These are phyloP conservation scores for Cercospora nicotianae DNA, from an alignment of 2,329 filamentous ascomycete genomes.

Conservation along the genomic window DNA sequence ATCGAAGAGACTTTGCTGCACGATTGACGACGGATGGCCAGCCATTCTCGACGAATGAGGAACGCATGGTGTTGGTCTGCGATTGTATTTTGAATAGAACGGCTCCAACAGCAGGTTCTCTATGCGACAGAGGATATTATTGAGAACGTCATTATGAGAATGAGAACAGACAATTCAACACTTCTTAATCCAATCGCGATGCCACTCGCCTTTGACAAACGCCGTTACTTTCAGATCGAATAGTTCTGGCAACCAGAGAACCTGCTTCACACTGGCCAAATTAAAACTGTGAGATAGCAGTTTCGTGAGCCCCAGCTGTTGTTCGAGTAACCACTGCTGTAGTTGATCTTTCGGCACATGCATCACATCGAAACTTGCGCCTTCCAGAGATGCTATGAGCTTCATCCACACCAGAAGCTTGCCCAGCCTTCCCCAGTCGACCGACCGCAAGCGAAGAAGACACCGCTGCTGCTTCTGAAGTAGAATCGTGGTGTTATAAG, in stretches of 20 bases:
- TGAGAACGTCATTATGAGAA: background rate
- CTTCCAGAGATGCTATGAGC: background rate
- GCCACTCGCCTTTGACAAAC: background rate
- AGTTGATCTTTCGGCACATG: background rate
- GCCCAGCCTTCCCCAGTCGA: background rate
- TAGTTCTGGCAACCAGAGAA: background rate
- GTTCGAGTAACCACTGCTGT: background rate
- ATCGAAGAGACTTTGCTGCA: background rate
- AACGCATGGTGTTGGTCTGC: background rate
- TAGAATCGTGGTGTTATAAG: background rate
- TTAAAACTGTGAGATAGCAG: background rate
- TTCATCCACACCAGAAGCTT: background rate
- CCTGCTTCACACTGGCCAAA: background rate
- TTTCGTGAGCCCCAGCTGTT: background rate
- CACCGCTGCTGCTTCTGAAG: background rate
- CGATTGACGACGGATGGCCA: background rate
- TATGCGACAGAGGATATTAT: background rate
- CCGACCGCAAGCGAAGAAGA: background rate
- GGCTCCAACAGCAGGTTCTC: background rate
- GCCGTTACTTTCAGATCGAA: background rate
- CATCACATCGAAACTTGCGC: background rate
- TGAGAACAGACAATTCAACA: background rate
- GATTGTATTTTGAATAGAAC: background rate
- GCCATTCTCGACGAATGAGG: background rate
- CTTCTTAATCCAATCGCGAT: background rate